Base-by-base conservation (phyloP, 148 eudicot genomes). In the Vaccinium vitisidaea region DNA sequence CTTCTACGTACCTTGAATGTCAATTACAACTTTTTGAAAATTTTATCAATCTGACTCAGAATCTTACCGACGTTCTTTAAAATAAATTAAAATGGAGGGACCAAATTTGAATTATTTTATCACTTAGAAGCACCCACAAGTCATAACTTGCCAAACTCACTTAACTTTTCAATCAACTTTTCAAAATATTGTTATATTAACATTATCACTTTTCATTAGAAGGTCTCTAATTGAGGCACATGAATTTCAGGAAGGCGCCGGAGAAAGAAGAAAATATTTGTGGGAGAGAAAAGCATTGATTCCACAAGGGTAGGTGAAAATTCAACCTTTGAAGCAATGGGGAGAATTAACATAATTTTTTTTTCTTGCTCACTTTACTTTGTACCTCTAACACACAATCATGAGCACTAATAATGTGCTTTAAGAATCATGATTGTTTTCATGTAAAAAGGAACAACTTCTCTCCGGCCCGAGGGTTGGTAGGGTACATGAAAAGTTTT, bases 71-170 rank as follows among this genome's bases (percentile, higher is more conserved):
- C 43, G 18, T 69, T 67, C n/a, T 69, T 12, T 12, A 27, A 69
- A 27, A 69, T 3, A 12, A 69, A 11, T 5, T 69, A 69, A 69
- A 69, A 69, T 69, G 80, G 53, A 77, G 56, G 36, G 80, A 48
- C 80, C 80, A 21, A 50, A 43, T n/a, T 36, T 49, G 15, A 53
- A 19, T 50, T 3, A 14, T 30, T 23, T 65, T n/a, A 2, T 43
- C 13, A 19, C 48, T 55, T 56, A 15, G 52, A 55, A 79, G 82
- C 49, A 77, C n/a, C 13, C 67, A 79, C 39, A 53, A 79, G 82
- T 55, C 67, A 79, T 27, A 2, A 21, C 82, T 79, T 79, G 82
- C 82, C 82, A 79, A 79, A 79, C 82, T 27, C 67, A 55, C 82
- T 21, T 1, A 11, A 15, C 43, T 50, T 79, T 55, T 79, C 36